These are phyloP conservation scores for Urtica urens DNA, from an alignment of 306 rosid species.

Conservation along the genomic window DNA sequence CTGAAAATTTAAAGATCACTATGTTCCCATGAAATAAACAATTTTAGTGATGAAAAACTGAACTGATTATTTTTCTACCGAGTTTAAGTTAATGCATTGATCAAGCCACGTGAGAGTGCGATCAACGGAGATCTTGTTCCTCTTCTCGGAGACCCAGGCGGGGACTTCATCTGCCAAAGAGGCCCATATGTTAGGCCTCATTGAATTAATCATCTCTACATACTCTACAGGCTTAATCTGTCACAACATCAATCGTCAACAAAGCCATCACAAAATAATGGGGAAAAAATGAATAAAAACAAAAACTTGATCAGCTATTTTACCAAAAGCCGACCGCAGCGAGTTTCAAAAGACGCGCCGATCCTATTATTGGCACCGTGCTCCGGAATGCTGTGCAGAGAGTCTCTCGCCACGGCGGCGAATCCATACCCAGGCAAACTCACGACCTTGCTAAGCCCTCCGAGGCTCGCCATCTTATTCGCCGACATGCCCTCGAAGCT, in stretches of 20 bases:
- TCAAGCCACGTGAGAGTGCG: conserved; percentile 91
- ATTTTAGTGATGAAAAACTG: background rate
- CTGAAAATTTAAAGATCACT: conserved; percentile 32
- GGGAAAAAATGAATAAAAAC: too few species aligned
- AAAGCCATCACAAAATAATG: conserved; percentile 1
- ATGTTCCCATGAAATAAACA: background rate
- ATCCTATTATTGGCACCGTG: conserved; percentile 37
- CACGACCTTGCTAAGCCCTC: conserved; percentile 68
- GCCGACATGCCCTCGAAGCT: conserved; percentile 71
- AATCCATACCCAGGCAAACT: conserved; percentile 50
- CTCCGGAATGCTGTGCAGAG: conserved; percentile 65
- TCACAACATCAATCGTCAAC: background rate
- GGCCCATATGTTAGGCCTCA: conserved; percentile 77
- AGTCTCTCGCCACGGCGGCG: conserved; percentile 65
- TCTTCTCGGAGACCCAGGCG: conserved; percentile 70
- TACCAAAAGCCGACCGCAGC: conserved; percentile 80
- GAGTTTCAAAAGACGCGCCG: conserved; percentile 82
- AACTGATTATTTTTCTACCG: conserved; percentile 18
- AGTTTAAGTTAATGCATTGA: conserved; percentile 57
- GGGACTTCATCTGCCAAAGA: conserved; percentile 93
- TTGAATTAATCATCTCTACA: conserved; percentile 55
- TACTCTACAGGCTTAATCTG: conserved; percentile 77
- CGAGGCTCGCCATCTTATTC: conserved; percentile 46
- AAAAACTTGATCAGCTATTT: too few species aligned
- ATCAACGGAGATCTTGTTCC: conserved; percentile 76